These are phyloP conservation scores for Juglanconis juglandina DNA, from an alignment of 2,329 filamentous ascomycete species.

Conservation along the genomic window DNA sequence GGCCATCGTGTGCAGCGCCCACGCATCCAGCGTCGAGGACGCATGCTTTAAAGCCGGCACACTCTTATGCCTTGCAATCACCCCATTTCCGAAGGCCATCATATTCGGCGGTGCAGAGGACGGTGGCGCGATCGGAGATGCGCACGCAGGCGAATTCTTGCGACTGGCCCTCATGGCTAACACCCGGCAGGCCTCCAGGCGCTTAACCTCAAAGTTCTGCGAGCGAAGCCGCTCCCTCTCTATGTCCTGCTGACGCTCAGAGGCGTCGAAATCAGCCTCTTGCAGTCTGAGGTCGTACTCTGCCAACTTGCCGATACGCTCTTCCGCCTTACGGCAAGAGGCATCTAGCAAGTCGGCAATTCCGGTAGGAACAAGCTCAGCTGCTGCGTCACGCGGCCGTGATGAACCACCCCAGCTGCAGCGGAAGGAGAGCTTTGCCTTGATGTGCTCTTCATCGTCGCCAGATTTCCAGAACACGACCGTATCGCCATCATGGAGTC, in stretches of 20 bases:
- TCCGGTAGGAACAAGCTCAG: conserved; percentile 35
- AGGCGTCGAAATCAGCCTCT: conserved; percentile 43
- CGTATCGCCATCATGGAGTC: conserved; percentile 72
- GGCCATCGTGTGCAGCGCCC: conserved; percentile 12
- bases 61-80: conserved; percentile 3
- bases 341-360: conserved; percentile 46
- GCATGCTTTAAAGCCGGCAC: conserved; percentile 14
- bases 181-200: conserved; percentile 43
- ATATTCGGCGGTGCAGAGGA: conserved; percentile 15
- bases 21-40: conserved; percentile 8
- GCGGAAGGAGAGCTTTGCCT: conserved; percentile 48
- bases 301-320: conserved; percentile 36
- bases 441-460: conserved; percentile 29
- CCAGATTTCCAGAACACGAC: conserved; percentile 66
- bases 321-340: conserved; percentile 44
- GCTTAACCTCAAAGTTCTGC: conserved; percentile 45
- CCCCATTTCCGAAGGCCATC: background rate
- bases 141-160: conserved; percentile 9
- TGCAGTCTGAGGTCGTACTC: conserved; percentile 40
- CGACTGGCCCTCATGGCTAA: conserved; percentile 26
- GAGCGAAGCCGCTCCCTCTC: conserved; percentile 48
- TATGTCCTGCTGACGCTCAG: conserved; percentile 38
- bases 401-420: conserved; percentile 58
- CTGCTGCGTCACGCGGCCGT: conserved; percentile 28
- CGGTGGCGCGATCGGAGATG: background rate